Percentiles rank a stretch among this genome's conserved stretches.
These are phyloP conservation scores for Cryphonectria carpinicola DNA, from an alignment of 2,329 filamentous ascomycete genomes.

Conservation along the genomic window DNA sequence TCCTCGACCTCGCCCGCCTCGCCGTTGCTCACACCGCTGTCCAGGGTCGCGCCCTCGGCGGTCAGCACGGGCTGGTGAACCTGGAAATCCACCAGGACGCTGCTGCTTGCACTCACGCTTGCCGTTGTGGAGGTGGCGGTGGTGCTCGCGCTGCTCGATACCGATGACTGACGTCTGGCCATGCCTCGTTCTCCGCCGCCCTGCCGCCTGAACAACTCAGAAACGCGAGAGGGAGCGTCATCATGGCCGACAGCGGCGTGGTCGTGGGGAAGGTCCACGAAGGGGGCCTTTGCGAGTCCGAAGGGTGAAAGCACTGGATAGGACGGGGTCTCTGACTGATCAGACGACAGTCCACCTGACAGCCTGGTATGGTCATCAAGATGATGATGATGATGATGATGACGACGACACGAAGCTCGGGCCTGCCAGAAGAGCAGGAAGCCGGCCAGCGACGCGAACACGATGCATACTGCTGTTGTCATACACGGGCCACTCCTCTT, in stretches of 20 bases:
- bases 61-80: slow-evolving; percentile 68
- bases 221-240: neutral
- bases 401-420: slow-evolving; percentile 15
- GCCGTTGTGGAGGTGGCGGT: slow-evolving; percentile 31
- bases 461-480: slow-evolving; percentile 5
- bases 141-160: slow-evolving; percentile 21
- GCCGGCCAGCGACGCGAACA: slow-evolving; percentile 12
- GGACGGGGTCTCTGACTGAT: neutral
- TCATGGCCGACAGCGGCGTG: neutral
- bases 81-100: slow-evolving; percentile 66
- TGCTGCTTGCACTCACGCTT: slow-evolving; percentile 32
- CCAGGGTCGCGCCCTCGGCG: slow-evolving; percentile 45
- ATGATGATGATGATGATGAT: slow-evolving; percentile 11
- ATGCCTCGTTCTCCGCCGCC: neutral
- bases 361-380: neutral
- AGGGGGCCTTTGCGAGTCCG: neutral
- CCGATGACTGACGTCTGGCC: slow-evolving; percentile 23
- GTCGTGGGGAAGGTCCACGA: neutral
- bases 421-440: neutral
- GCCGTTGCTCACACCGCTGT: slow-evolving; percentile 39
- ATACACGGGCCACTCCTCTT: neutral
- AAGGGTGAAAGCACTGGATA: neutral
- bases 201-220: neutral
- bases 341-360: neutral
- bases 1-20: slow-evolving; percentile 33